Evolutionary conservation across 306 rosid genomes (phyloP).

Genomic region (Hippophae gyantsensis): DNA sequence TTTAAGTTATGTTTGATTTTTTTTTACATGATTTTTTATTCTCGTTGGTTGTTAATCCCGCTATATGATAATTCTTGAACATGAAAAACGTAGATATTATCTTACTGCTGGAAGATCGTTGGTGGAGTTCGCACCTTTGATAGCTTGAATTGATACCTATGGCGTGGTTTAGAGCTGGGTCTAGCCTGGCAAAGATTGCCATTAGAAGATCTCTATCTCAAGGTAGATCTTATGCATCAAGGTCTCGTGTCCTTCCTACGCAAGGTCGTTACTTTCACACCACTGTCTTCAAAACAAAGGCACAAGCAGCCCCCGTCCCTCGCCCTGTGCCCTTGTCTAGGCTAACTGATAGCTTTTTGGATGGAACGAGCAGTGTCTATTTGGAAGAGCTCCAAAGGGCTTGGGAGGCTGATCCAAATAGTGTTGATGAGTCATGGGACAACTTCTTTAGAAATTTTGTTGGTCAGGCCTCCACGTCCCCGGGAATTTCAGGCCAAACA

Average conservation of each 20-base stretch:
- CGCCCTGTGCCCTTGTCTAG: conserved; percentile 85
- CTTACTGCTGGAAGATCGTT: neutral
- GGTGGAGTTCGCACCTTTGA: conserved; percentile 9
- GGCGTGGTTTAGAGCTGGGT: conserved; percentile 89
- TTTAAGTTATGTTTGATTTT: too few relatives aligned
- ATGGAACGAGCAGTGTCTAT: conserved; percentile 94
- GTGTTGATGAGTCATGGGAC: conserved; percentile 97
- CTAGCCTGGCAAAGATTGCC: conserved; percentile 61
- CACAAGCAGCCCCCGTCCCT: conserved; percentile 66
- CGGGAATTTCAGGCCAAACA: conserved; percentile 93
- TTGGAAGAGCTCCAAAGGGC: conserved; percentile 96
- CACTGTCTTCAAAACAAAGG: conserved; percentile 46
- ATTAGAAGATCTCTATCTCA: conserved; percentile 45
- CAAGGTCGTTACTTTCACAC: conserved; percentile 51
- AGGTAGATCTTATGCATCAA: conserved; percentile 46
- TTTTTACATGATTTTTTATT: neutral
- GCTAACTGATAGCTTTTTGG: conserved; percentile 81
- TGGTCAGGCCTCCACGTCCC: conserved; percentile 75
- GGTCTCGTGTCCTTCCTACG: conserved; percentile 44
- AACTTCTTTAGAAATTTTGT: conserved; percentile 92
- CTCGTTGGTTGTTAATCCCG: neutral
- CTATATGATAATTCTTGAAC: neutral
- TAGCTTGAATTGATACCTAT: conserved; percentile 26
- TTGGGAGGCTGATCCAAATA: conserved; percentile 90
- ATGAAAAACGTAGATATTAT: conserved; percentile 4